phyloP scores from a whole-genome alignment of 345 rosid species.

The Salix purpurea region DNA sequence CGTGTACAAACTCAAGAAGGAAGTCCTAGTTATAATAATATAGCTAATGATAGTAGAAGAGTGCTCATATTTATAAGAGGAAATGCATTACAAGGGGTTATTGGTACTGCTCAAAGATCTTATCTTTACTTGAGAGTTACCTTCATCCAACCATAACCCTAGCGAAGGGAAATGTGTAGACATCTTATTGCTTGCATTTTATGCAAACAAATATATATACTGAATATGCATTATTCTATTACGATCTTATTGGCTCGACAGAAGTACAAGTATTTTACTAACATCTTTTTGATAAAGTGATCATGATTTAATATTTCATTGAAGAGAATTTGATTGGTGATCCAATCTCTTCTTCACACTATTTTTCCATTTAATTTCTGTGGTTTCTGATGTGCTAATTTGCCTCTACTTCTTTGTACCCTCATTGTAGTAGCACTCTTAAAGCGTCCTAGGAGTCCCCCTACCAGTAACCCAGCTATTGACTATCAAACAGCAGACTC shows the following conservation, averaged over 20 bases:
- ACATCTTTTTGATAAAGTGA: background rate
- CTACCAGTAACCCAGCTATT: conserved; percentile 45
- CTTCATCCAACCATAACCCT: background rate
- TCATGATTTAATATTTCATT: background rate
- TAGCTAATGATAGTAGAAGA: background rate
- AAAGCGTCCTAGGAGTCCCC: conserved; percentile 74
- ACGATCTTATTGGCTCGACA: background rate
- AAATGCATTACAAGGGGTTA: background rate
- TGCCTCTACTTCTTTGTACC: background rate
- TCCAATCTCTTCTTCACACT: background rate
- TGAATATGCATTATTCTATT: background rate
- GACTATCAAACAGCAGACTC: conserved; percentile 86
- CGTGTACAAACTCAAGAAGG: background rate
- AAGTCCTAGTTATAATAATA: background rate
- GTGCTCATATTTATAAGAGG: background rate
- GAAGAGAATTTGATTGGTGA: background rate
- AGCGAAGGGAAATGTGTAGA: background rate
- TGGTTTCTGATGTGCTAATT: background rate
- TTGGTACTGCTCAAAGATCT: background rate
- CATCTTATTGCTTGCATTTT: background rate
- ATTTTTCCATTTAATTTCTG: background rate
- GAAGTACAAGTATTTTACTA: background rate
- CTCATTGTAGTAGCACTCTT: conserved; percentile 42
- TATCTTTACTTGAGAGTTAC: background rate
- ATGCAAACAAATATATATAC: too few species aligned